Conservation (phyloP, 2,329 filamentous ascomycete species). For the Penicillium expansum region DNA sequence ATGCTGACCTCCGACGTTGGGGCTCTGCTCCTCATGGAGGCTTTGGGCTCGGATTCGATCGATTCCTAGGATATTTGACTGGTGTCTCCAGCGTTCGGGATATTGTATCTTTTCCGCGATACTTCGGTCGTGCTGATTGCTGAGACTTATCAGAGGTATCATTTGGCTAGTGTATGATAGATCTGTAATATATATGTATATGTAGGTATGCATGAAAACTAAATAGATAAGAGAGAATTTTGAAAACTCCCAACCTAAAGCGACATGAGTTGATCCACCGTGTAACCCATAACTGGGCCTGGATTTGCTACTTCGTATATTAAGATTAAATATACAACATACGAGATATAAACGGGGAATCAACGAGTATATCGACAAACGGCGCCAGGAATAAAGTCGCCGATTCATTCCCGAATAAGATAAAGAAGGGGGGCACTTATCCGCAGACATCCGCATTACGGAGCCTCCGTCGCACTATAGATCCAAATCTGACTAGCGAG, state of each 20-base stretch:
- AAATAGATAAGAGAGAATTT: neutral
- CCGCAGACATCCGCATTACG: constrained; percentile 3
- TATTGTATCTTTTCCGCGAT: constrained; percentile 80
- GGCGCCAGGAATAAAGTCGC: neutral
- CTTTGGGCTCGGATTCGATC: constrained; percentile 87
- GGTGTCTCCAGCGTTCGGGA: constrained; percentile 81
- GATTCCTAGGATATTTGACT: constrained; percentile 77
- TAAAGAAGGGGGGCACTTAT: neutral
- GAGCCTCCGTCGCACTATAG: constrained; percentile 2
- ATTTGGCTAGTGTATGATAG: constrained; percentile 16
- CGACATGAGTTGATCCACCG: neutral
- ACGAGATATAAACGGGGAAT: no score
- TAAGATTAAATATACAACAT: no score
- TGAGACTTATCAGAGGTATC: constrained; percentile 16
- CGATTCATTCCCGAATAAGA: neutral
- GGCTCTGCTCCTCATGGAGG: constrained; percentile 90
- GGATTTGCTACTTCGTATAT: no score
- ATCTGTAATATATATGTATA: constrained; percentile 20
- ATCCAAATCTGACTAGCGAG: constrained; percentile 1
- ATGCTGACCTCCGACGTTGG: constrained; percentile 81
- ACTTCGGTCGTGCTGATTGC: constrained; percentile 54
- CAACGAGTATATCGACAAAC: neutral
- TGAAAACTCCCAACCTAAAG: neutral
- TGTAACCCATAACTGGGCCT: neutral
- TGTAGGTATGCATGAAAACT: constrained; percentile 7